A percentile compares a stretch with the other conserved stretches of the same genome.
These are phyloP conservation scores for Euptelea pleiosperma DNA, from an alignment of 164 flowering plant genomes.

Conservation along the genomic window DNA sequence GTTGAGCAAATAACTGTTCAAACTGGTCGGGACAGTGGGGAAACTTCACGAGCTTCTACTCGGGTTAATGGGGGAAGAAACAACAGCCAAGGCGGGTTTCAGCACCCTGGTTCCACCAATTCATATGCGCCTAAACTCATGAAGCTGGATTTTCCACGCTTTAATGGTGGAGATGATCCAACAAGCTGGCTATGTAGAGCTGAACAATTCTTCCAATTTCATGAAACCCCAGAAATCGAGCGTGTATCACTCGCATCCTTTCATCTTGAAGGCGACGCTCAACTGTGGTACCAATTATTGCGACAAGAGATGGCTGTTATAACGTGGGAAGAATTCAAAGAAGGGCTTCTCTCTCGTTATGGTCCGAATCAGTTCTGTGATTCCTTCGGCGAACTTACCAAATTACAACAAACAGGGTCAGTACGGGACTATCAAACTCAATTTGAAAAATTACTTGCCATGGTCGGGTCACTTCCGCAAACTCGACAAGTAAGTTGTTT, in stretches of 20 bases:
- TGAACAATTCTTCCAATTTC: neutral
- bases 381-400: conserved; percentile 1
- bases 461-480: neutral
- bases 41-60: no score
- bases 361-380: neutral
- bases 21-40: neutral
- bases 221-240: neutral
- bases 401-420: no score
- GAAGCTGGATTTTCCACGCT: neutral
- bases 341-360: neutral
- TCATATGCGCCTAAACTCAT: neutral
- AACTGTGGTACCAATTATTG: conserved; percentile 5
- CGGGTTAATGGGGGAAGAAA: no score
- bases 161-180: neutral
- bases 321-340: neutral
- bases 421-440: no score
- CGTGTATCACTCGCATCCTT: neutral
- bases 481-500: no score
- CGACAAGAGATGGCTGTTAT: neutral
- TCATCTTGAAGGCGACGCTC: no score
- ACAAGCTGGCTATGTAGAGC: neutral
- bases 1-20: neutral
- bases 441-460: no score
- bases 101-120: neutral
- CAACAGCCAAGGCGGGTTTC: neutral